Evolutionary conservation across 2,329 filamentous ascomycete genomes (phyloP), one percentile per base, ranked within the genome.

Genomic region (Fusarium sororula): DNA sequence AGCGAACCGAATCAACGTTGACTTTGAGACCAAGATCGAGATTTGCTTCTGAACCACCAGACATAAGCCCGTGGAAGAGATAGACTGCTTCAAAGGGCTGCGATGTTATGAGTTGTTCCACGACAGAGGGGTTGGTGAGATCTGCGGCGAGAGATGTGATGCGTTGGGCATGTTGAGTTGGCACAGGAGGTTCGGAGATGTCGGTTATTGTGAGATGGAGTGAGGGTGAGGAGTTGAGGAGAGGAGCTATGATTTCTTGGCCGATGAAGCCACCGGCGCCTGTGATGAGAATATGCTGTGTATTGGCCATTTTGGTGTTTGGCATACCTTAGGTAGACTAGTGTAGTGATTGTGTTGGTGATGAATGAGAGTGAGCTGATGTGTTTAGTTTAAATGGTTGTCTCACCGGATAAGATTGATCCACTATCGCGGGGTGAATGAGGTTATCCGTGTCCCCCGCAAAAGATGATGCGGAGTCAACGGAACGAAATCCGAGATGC

Each of bases 11-110:
- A 70, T 90, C 89, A 47, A 90, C 83, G 77, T 91, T 91, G 60
- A 91, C 89, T 53, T 82, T 84, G 67, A 90, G 83, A 3, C 89
- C 64, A 82, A 85, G 75, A 82, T 89, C 79, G 83, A 90, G 81
- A 56, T 91, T 87, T 15, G 87, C 87, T 81, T 92, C 90, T 22
- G 89, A 86, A 20, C 89, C 89, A 28, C 86, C 86, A 1, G 88
- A 90, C 90, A 91, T 91, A 81, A 91, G 89, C 48, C 90, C 90
- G 75, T 91, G 90, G 65, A 91, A 86, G 53, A 90, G 85, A 77
- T 90, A 91, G 47, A 89, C 85, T 15, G 85, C 83, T 41, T 86
- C 81, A 18, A 87, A 82, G 15, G 69, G 76, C 1, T 76, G 70
- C 3, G 77, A 69, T 3, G 76, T 64, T 42, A 85, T 74, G 20